Percentiles rank a stretch among this genome's conserved stretches.
Conservation (phyloP, 1,284 basidiomycete species). For the Marasmius sp. region DNA sequence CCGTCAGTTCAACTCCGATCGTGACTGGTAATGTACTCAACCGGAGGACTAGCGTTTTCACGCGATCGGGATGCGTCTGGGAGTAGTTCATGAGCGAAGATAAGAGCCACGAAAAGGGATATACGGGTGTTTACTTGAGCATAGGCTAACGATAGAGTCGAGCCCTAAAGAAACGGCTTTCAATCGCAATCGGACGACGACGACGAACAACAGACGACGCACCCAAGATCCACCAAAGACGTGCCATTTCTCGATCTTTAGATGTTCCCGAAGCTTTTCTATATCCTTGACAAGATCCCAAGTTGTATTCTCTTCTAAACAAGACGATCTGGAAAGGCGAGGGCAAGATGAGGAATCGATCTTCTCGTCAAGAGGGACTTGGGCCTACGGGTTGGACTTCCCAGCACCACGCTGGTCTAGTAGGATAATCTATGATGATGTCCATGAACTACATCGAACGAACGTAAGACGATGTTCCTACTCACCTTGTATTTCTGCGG, state of each 20-base stretch:
- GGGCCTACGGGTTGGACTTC: constrained; percentile 75
- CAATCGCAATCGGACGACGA: background rate
- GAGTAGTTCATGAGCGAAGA: background rate
- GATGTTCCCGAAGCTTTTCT: constrained; percentile 75
- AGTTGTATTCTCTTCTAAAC: constrained; percentile 86
- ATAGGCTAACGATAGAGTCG: constrained; percentile 87
- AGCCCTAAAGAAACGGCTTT: constrained; percentile 58
- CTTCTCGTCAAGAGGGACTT: background rate
- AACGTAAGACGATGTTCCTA: background rate
- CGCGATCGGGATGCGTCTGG: constrained; percentile 78
- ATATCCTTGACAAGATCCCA: constrained; percentile 94
- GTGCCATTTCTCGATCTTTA: constrained; percentile 83
- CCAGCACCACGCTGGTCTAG: constrained; percentile 88
- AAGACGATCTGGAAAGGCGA: constrained; percentile 57
- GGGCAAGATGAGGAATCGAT: background rate
- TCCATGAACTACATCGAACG: background rate
- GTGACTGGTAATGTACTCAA: constrained; percentile 23
- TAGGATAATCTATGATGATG: constrained; percentile 57
- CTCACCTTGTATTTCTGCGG: constrained; percentile 78
- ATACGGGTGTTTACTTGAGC: constrained; percentile 59
- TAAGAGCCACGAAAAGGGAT: constrained; percentile 3
- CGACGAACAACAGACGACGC: constrained; percentile 17
- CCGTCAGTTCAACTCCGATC: background rate
- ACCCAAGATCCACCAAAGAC: constrained; percentile 93
- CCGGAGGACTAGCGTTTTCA: constrained; percentile 84